Base-by-base conservation (phyloP, 352 stramenopile species). In the Phytophthora pseudosyringae region DNA sequence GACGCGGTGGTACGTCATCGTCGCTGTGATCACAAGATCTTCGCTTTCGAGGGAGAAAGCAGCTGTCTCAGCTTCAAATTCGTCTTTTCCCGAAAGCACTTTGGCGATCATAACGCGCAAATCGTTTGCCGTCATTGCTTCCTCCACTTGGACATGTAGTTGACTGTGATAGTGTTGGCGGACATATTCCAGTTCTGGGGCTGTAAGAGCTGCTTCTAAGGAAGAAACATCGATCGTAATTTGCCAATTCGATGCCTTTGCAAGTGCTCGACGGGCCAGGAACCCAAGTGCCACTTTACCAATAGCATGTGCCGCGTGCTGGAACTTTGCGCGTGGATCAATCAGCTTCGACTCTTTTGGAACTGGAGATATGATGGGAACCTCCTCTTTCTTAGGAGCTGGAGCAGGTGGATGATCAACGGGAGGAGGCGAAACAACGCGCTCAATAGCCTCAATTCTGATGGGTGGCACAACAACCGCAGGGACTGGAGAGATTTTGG, bases 121-220 rank as follows among this genome's bases (percentile, higher is more conserved):
- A 33, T 79, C 69, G 16, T 89, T 88, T 28, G 86, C 81, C 1
- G 80, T 91, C 76, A 88, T 94, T 10, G 54, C 35, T 32, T 63
- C 59, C 18, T 81, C 74, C 7, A 90, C 75, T 35, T 75, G 58
- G 2, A 94, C 38, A 4, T 77, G 41, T 5, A 73, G 31, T 10
- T 64, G 31, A 13, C 71, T 46, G 3, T 60, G 38, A 3, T 68
- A 60, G 38, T 67, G 36, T 32, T 45, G 29, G 1, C 43, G 39
- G 16, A 68, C 55, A 47, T 56, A 52, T 5, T 49, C 29, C 7
- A 80, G 35, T 40, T 86, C 77, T n/a, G 31, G 5, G 5, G 68
- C 53, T n/a, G 59, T 77, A n/a, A 91, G 58, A 16, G 64, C 52
- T 1, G n/a, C 31, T 44, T 73, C 35, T 3, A 90, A 47, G 0